Conservation (phyloP, 2,329 filamentous ascomycete species). For the Ceratocystis eucalypticola region DNA sequence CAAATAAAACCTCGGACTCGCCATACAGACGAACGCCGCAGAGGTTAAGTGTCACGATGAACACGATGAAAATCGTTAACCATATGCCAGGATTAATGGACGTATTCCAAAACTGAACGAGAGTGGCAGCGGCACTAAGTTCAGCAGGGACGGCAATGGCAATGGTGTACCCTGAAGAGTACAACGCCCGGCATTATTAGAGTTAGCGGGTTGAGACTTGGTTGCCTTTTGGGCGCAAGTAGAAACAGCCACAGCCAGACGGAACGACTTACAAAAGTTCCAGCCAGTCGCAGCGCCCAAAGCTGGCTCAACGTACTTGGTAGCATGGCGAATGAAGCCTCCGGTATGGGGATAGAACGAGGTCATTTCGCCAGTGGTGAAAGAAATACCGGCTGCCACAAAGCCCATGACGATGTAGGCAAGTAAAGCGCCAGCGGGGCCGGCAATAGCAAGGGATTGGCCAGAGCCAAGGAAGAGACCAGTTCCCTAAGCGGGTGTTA, state of each 20-base stretch:
- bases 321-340: constrained; percentile 25
- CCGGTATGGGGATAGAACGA: constrained; percentile 24
- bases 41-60: constrained; percentile 28
- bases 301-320: constrained; percentile 25
- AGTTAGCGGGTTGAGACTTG: too few relatives aligned
- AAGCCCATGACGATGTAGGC: constrained; percentile 32
- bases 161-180: constrained; percentile 36
- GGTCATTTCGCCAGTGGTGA: constrained; percentile 28
- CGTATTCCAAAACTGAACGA: constrained; percentile 28
- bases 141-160: constrained; percentile 29
- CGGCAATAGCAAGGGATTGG: constrained; percentile 34
- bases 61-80: constrained; percentile 27
- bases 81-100: constrained; percentile 29
- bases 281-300: constrained; percentile 22
- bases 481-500: constrained; percentile 25
- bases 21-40: constrained; percentile 32
- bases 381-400: constrained; percentile 45
- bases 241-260: too few relatives aligned
- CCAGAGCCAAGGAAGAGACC: constrained; percentile 40
- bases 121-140: constrained; percentile 28
- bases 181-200: constrained; percentile 11
- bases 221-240: too few relatives aligned
- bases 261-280: constrained; percentile 12
- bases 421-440: constrained; percentile 30
- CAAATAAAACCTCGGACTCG: constrained; percentile 37